Evolutionary conservation across 225 moss, liverwort and hornwort genomes (phyloP).

Genomic region (Sphagnum tenellum): DNA sequence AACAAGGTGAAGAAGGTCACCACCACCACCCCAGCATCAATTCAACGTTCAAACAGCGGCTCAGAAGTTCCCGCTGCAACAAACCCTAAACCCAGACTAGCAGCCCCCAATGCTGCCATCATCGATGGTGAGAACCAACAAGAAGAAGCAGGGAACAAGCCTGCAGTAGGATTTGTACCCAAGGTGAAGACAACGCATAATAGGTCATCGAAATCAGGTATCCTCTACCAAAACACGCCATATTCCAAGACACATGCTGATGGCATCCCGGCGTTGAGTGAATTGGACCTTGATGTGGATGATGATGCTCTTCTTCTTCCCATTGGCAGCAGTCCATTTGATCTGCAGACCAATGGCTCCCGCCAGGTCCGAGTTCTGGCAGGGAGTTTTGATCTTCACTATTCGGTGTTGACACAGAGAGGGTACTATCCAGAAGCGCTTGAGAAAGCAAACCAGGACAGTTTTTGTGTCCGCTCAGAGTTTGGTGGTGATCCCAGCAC

Average conservation of each 20-base stretch:
- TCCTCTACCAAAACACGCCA: conserved; percentile 41
- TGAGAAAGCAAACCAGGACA: conserved; percentile 94
- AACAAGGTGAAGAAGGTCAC: conserved; percentile 12
- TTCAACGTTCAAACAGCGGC: background rate
- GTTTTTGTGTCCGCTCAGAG: conserved; percentile 64
- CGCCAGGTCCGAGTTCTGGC: conserved; percentile 62
- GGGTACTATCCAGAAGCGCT: conserved; percentile 93
- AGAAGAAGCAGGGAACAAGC: conserved; percentile 7
- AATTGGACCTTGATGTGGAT: conserved; percentile 17
- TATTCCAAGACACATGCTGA: conserved; percentile 17
- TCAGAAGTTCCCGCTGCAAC: conserved; percentile 14
- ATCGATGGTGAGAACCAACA: conserved; percentile 14
- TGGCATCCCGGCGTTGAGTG: background rate
- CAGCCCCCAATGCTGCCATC: conserved; percentile 9
- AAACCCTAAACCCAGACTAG: background rate
- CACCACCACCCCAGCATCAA: conserved; percentile 18
- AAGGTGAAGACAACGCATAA: conserved; percentile 25
- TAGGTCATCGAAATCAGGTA: conserved; percentile 44
- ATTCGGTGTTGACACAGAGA: conserved; percentile 72
- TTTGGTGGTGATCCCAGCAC: conserved; percentile 75
- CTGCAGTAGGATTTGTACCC: conserved; percentile 26
- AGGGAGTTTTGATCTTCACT: conserved; percentile 68
- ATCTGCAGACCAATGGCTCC: conserved; percentile 59
- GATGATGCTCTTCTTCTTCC: background rate
- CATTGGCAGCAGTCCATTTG: conserved; percentile 12